Evolutionary conservation across 805 yeast species (phyloP), one percentile per base, ranked within the genome.

Genomic region (Yamadazyma endophytica): DNA sequence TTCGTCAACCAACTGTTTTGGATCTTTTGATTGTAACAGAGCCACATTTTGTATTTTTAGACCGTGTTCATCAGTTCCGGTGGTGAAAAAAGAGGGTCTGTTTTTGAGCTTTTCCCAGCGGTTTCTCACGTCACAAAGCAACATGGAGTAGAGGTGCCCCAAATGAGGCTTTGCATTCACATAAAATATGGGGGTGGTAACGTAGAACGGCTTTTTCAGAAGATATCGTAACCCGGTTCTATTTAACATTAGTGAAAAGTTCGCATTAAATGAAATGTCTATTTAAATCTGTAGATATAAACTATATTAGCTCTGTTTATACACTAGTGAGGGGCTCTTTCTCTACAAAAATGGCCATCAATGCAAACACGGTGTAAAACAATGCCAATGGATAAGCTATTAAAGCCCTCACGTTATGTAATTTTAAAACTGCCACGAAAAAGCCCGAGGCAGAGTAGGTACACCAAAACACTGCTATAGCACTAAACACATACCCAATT

Each of bases 61-160:
- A 0, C 98, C 98, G 54, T 92, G 98, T 56, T 92, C 98, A 54
- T 92, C 98, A 0, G 97, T 89, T 0, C 98, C 98, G 0, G 97
- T 92, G 5, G 85, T 74, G 49, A 89, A 72, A 37, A 61, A 72
- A 1, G 79, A 58, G 13, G 37, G 23, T 3, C 40, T 45, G 13
- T 23, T 31, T 0, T 60, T 50, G 2, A 70, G 58, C 35, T 44
- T 53, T 21, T 73, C 73, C 95, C 95, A 90, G 42, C 96, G 66
- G 39, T 70, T 73, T 30, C 80, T 66, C 1, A 80, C 80, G 57
- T 92, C 98, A 29, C 89, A 79, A 26, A 92, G 57, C 1, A 87
- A 65, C 84, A 88, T 83, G 4, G 96, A 77, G 54, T 92, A 88
- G 24, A 87, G 64, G 54, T 92, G 98, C 3, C 98, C 98, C 33